A percentile compares a stretch with the other conserved stretches of the same genome.
phyloP scores from a whole-genome alignment of 805 yeast genomes.

The Jamesozyma gamospora region DNA sequence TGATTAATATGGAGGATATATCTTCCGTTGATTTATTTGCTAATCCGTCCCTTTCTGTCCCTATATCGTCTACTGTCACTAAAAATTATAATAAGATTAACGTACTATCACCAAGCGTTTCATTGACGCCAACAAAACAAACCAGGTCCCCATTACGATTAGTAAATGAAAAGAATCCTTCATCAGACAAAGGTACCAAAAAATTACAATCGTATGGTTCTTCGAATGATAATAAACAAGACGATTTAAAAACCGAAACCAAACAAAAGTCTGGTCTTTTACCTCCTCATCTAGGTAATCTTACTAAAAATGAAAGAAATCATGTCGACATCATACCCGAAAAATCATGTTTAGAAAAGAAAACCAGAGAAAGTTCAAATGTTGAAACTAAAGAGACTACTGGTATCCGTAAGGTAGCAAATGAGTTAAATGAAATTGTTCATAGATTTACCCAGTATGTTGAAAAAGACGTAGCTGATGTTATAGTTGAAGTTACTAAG shows the following conservation, averaged over 20 bases:
- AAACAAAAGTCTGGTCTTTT: background rate
- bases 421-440: slow-evolving; percentile 1
- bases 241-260: background rate
- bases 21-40: slow-evolving; percentile 3
- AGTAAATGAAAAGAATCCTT: no score
- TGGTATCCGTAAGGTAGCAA: background rate
- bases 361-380: background rate
- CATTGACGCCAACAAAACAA: slow-evolving; percentile 1
- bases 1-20: slow-evolving; percentile 5
- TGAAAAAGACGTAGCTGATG: slow-evolving; percentile 1
- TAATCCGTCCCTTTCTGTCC: background rate
- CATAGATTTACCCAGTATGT: background rate
- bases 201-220: background rate
- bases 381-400: background rate
- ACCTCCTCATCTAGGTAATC: slow-evolving; percentile 1
- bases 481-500: background rate
- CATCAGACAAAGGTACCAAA: background rate
- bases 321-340: slow-evolving; percentile 1
- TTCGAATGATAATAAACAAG: background rate
- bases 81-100: slow-evolving; percentile 2
- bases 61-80: slow-evolving; percentile 2
- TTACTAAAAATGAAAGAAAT: slow-evolving; percentile 3
- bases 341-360: background rate
- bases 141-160: slow-evolving; percentile 1
- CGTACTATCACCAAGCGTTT: background rate